Evolutionary conservation across 352 stramenopile genomes (phyloP).

Genomic region (Pythium rishiriense): DNA sequence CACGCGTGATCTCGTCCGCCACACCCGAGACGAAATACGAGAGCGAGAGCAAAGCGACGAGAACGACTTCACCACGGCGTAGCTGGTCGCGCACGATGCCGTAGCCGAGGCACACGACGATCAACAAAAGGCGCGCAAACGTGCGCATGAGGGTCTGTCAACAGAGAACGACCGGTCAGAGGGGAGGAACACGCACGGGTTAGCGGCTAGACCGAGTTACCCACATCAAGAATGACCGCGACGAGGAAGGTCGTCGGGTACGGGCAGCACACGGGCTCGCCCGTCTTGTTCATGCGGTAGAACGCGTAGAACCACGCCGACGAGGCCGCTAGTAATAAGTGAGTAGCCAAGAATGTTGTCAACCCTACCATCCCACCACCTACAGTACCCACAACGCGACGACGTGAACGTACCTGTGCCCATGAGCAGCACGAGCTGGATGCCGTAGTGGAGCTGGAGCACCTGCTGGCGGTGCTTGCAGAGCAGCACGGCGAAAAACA

Average conservation of each 20-base stretch:
- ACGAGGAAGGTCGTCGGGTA: constrained; percentile 85
- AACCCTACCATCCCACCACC: too few species aligned
- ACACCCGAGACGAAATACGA: constrained; percentile 79
- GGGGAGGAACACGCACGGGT: background rate
- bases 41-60: constrained; percentile 66
- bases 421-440: constrained; percentile 78
- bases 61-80: constrained; percentile 43
- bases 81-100: constrained; percentile 82
- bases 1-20: constrained; percentile 72
- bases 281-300: constrained; percentile 88
- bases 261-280: constrained; percentile 86
- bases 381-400: constrained; percentile 2
- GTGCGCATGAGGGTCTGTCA: constrained; percentile 74
- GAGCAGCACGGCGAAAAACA: constrained; percentile 79
- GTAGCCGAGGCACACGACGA: constrained; percentile 91
- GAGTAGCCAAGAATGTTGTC: too few species aligned
- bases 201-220: constrained; percentile 16
- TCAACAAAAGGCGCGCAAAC: constrained; percentile 78
- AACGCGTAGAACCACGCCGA: constrained; percentile 84
- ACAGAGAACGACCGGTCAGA: background rate
- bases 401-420: constrained; percentile 45
- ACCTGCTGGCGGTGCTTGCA: constrained; percentile 66
- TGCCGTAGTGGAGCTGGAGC: constrained; percentile 82
- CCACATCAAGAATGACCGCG: constrained; percentile 80
- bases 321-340: constrained; percentile 40